Percentiles rank a stretch among this genome's conserved stretches.
Evolutionary conservation across 2,329 filamentous ascomycete species (phyloP).

Genomic region (Fusarium sp.): DNA sequence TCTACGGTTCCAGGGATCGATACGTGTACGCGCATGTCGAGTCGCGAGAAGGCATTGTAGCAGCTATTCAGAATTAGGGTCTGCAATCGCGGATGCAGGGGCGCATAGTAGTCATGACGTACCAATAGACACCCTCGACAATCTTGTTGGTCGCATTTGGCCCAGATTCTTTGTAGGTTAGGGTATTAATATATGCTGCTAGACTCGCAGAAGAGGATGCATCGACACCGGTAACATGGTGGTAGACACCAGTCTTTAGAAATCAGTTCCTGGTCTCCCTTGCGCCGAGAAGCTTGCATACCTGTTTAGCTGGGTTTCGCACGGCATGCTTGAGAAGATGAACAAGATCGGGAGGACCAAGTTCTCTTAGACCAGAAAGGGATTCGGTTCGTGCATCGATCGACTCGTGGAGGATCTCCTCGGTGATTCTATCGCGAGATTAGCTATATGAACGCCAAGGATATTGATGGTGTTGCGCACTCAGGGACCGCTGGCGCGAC

Average conservation of each 20-base stretch:
- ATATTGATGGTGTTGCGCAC: slow-evolving; percentile 55
- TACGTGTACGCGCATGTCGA: slow-evolving; percentile 98
- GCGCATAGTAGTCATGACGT: slow-evolving; percentile 43
- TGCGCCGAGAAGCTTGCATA: slow-evolving; percentile 44
- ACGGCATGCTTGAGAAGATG: slow-evolving; percentile 84
- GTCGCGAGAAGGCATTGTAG: slow-evolving; percentile 98
- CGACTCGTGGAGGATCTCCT: slow-evolving; percentile 90
- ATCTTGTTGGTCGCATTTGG: slow-evolving; percentile 81
- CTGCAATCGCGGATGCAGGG: slow-evolving; percentile 45
- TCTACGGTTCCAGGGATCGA: slow-evolving; percentile 97
- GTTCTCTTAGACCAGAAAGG: slow-evolving; percentile 84
- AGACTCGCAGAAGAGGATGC: slow-evolving; percentile 97
- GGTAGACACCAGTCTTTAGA: slow-evolving; percentile 85
- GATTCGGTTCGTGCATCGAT: slow-evolving; percentile 94
- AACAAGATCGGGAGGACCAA: slow-evolving; percentile 94
- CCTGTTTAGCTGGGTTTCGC: slow-evolving; percentile 67
- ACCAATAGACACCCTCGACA: slow-evolving; percentile 94
- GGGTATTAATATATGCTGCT: slow-evolving; percentile 97
- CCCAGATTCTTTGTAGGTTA: slow-evolving; percentile 89
- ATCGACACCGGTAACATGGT: slow-evolving; percentile 97
- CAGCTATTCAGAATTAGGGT: slow-evolving; percentile 62
- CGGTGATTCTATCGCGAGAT: slow-evolving; percentile 76
- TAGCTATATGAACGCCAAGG: slow-evolving; percentile 31
- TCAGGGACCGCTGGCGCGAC: slow-evolving; percentile 80
- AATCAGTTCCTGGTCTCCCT: slow-evolving; percentile 35